phyloP scores from a whole-genome alignment of 78 protist species.

The Paulinella micropora region DNA sequence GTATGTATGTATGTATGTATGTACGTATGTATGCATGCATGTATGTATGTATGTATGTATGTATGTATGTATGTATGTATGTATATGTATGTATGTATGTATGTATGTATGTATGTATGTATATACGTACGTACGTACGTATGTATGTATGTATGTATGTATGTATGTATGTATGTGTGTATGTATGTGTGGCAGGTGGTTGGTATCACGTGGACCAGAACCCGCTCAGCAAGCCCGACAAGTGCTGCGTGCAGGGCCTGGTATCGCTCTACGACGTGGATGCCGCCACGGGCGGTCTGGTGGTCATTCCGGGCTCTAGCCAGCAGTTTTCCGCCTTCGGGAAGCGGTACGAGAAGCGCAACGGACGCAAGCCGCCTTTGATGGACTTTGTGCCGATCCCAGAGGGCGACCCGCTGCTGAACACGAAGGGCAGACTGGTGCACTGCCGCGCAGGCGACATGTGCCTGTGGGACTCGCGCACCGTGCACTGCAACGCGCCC shows the following conservation, averaged over 20 bases:
- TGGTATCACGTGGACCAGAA: slow-evolving; percentile 1
- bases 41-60: no score
- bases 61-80: no score
- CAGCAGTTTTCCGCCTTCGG: background rate
- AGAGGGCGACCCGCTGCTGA: background rate
- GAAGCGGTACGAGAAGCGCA: background rate
- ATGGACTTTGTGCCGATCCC: background rate
- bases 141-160: no score
- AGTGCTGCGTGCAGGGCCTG: slow-evolving; percentile 4
- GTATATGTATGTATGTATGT: no score
- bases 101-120: no score
- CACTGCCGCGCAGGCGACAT: background rate
- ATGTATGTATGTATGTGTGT: no score
- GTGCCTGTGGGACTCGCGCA: background rate
- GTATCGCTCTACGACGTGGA: background rate
- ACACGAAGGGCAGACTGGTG: background rate
- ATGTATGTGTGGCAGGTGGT: no score
- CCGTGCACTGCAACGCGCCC: background rate
- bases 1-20: no score
- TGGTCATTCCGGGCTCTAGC: background rate
- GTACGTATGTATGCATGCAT: no score
- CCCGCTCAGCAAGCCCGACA: background rate
- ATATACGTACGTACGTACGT: no score
- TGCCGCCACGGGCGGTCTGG: background rate
- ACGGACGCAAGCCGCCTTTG: background rate